phyloP scores from a whole-genome alignment of 176 grass and related monocot species.

The Raddia distichophylla region DNA sequence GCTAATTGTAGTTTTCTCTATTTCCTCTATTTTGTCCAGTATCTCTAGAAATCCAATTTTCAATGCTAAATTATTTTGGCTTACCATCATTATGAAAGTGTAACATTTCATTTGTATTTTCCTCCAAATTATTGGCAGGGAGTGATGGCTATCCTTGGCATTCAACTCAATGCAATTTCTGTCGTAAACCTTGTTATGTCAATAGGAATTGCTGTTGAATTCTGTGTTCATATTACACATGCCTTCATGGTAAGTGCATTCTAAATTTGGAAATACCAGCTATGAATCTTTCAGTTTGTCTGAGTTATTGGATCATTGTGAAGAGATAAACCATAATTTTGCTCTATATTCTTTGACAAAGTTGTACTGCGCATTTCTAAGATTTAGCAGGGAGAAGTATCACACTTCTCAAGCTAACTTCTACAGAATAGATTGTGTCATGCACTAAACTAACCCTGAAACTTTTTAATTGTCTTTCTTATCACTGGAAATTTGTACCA shows the following conservation, averaged over 20 bases:
- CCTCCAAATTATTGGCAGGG: conserved; percentile 68
- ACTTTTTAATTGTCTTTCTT: not conserved
- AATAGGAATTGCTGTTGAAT: conserved; percentile 98
- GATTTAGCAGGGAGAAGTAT: conserved; percentile 21
- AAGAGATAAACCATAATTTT: not conserved
- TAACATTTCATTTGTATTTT: conserved; percentile 9
- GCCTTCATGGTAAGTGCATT: conserved; percentile 82
- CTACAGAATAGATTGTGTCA: not conserved
- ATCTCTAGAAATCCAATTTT: conserved; percentile 16
- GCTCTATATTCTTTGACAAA: conserved; percentile 18
- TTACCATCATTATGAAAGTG: not conserved
- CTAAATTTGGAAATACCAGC: conserved; percentile 38
- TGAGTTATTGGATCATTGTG: conserved; percentile 12
- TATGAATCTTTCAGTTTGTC: conserved; percentile 18
- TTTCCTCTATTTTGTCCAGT: conserved; percentile 14
- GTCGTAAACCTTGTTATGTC: conserved; percentile 99
- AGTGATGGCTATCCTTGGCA: conserved; percentile 83
- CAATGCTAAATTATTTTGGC: not conserved
- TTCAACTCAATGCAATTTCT: conserved; percentile 98
- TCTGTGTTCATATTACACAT: conserved; percentile 99
- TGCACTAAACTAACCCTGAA: conserved; percentile 20
- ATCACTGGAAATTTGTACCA: not conserved
- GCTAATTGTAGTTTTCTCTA: conserved; percentile 21
- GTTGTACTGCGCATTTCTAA: conserved; percentile 23
- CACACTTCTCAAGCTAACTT: not conserved